Evolutionary conservation across 75 land plant genomes (phyloP).

Genomic region (Sequoiadendron giganteum): DNA sequence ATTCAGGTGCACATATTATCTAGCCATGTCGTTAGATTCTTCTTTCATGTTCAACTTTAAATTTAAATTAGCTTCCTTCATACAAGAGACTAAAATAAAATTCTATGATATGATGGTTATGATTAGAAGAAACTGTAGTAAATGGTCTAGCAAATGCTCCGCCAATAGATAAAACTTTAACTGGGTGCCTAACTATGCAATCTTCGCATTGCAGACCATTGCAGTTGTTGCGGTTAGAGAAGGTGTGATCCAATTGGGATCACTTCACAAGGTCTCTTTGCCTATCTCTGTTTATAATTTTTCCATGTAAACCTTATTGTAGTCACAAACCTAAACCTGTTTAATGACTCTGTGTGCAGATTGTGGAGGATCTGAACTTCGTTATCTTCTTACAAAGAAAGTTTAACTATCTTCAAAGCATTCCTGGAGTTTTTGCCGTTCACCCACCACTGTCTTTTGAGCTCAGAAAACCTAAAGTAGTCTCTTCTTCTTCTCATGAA

Average conservation of each 20-base stretch:
- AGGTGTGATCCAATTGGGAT: constrained; percentile 72
- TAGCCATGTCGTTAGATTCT: neutral
- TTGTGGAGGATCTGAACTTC: constrained; percentile 68
- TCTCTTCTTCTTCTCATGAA: neutral
- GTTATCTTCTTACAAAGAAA: constrained; percentile 73
- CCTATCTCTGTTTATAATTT: neutral
- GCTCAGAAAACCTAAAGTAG: neutral
- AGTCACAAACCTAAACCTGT: neutral
- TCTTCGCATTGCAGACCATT: constrained; percentile 43
- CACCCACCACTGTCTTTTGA: constrained; percentile 41
- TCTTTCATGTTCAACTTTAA: neutral
- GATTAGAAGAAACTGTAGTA: neutral
- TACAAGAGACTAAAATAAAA: neutral
- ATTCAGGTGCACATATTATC: constrained; percentile 42
- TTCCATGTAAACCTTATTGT: neutral
- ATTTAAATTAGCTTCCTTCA: neutral
- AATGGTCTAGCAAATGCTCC: neutral
- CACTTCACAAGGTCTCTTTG: constrained; percentile 60
- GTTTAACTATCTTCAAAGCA: constrained; percentile 71
- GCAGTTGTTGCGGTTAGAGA: constrained; percentile 72
- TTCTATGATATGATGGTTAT: neutral
- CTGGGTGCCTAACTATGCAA: neutral
- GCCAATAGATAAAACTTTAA: neutral
- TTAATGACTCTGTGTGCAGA: constrained; percentile 18
- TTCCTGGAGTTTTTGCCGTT: constrained; percentile 61